These are phyloP conservation scores for Epicoccum nigrum DNA, from an alignment of 2,329 filamentous ascomycete genomes.

Conservation along the genomic window DNA sequence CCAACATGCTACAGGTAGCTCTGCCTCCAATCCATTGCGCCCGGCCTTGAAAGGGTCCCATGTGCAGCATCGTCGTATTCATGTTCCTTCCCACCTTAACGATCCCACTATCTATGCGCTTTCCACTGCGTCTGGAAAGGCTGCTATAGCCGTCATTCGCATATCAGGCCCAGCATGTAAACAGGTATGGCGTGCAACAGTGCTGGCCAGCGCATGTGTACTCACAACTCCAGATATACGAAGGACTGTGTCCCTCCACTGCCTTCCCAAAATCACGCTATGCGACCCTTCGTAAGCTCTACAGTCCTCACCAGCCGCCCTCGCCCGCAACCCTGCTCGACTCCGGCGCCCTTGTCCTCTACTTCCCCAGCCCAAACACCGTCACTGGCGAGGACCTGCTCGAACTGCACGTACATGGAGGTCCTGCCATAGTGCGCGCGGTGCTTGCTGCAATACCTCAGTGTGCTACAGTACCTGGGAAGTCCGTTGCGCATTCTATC, in stretches of 20 bases:
- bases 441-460: conserved; percentile 77
- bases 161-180: conserved; percentile 80
- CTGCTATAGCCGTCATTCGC: conserved; percentile 88
- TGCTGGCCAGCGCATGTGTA: background rate
- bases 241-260: conserved; percentile 63
- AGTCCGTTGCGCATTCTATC: conserved; percentile 51
- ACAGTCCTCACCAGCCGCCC: conserved; percentile 58
- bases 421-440: conserved; percentile 84
- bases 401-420: conserved; percentile 94
- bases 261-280: conserved; percentile 63
- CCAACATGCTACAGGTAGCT: too few species aligned
- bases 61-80: conserved; percentile 19
- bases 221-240: conserved; percentile 63
- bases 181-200: conserved; percentile 56
- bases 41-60: conserved; percentile 26
- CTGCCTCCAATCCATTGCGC: conserved; percentile 8
- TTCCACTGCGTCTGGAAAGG: conserved; percentile 82
- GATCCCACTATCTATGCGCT: conserved; percentile 83
- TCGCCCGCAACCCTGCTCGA: conserved; percentile 65
- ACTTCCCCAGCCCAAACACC: conserved; percentile 80
- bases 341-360: conserved; percentile 77
- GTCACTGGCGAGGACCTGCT: conserved; percentile 92
- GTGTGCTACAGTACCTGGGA: conserved; percentile 40
- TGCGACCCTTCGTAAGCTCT: conserved; percentile 77
- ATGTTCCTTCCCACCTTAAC: conserved; percentile 26